These are phyloP conservation scores for Septoria linicola DNA, from an alignment of 2,329 filamentous ascomycete species.

Conservation along the genomic window DNA sequence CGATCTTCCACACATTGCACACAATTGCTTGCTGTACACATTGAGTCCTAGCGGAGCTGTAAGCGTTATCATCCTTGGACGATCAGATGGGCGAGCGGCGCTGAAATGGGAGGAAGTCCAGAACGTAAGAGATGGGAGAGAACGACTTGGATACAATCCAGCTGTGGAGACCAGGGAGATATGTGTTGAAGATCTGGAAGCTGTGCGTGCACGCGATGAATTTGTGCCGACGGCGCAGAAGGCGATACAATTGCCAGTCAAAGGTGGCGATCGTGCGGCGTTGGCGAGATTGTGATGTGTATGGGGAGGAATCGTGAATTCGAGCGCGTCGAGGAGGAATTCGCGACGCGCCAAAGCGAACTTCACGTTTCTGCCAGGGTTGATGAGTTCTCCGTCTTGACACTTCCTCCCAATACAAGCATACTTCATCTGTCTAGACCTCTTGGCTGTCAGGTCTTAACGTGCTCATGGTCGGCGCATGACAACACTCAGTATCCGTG, in stretches of 20 bases:
- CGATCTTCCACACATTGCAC: slow-evolving; percentile 13
- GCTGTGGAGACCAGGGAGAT: slow-evolving; percentile 23
- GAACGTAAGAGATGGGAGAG: slow-evolving; percentile 31
- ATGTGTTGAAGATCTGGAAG: slow-evolving; percentile 28
- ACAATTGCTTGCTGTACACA: slow-evolving; percentile 26
- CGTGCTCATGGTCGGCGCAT: no score
- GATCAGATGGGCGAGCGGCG: slow-evolving; percentile 28
- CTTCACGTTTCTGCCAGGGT: slow-evolving; percentile 2
- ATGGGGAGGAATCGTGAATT: slow-evolving; percentile 8
- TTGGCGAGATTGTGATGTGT: slow-evolving; percentile 29
- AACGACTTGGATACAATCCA: slow-evolving; percentile 33
- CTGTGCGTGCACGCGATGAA: slow-evolving; percentile 25
- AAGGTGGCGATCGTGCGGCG: slow-evolving; percentile 33
- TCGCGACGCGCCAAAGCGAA: background rate
- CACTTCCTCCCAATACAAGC: background rate
- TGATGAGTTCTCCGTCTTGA: background rate
- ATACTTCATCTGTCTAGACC: background rate
- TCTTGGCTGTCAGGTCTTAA: no score
- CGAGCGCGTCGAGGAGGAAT: no score
- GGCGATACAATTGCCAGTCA: slow-evolving; percentile 20
- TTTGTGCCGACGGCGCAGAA: slow-evolving; percentile 18
- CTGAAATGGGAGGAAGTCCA: slow-evolving; percentile 25
- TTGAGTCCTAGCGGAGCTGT: slow-evolving; percentile 14
- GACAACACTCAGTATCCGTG: no score
- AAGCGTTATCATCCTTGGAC: slow-evolving; percentile 23